Evolutionary conservation across 108 stramenopile genomes (phyloP).

Genomic region (Parmales sp.): DNA sequence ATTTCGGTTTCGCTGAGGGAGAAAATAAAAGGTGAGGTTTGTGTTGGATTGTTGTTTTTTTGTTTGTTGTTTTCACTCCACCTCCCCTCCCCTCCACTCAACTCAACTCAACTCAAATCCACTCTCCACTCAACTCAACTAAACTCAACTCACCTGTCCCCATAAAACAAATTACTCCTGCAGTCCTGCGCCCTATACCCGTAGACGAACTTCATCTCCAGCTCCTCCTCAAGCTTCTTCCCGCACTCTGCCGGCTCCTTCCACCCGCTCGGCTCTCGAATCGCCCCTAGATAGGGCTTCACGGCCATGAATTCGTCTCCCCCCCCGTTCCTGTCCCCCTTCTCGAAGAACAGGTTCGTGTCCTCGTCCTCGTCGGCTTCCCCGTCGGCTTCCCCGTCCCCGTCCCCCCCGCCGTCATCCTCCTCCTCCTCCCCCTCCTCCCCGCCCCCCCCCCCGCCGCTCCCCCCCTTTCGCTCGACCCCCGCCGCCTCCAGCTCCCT

Average conservation of each 20-base stretch:
- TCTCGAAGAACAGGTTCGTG: not conserved
- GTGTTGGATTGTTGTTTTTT: too few relatives aligned
- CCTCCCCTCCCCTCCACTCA: too few relatives aligned
- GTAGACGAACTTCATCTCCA: slow-evolving; percentile 16
- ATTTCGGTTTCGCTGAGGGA: slow-evolving; percentile 8
- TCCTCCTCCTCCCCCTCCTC: not conserved
- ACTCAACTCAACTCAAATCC: too few relatives aligned
- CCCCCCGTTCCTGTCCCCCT: not conserved
- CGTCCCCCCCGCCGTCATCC: not conserved
- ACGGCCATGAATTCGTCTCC: slow-evolving; percentile 17
- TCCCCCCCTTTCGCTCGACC: not conserved
- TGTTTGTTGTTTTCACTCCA: too few relatives aligned
- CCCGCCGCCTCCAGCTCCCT: slow-evolving; percentile 11
- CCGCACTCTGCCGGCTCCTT: slow-evolving; percentile 1
- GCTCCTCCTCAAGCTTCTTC: not conserved
- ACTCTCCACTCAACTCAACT: too few relatives aligned
- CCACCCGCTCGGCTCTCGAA: slow-evolving; percentile 4
- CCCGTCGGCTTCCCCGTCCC: not conserved
- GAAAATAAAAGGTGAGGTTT: too few relatives aligned
- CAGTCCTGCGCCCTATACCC: slow-evolving; percentile 18
- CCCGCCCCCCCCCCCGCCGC: not conserved
- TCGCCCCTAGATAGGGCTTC: slow-evolving; percentile 13
- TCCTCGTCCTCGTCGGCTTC: slow-evolving; percentile 5
- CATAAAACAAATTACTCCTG: slow-evolving; percentile 15
- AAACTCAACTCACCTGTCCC: too few relatives aligned